Base-by-base conservation (phyloP, 352 stramenopile genomes). In the Phytophthora agathidicida region DNA sequence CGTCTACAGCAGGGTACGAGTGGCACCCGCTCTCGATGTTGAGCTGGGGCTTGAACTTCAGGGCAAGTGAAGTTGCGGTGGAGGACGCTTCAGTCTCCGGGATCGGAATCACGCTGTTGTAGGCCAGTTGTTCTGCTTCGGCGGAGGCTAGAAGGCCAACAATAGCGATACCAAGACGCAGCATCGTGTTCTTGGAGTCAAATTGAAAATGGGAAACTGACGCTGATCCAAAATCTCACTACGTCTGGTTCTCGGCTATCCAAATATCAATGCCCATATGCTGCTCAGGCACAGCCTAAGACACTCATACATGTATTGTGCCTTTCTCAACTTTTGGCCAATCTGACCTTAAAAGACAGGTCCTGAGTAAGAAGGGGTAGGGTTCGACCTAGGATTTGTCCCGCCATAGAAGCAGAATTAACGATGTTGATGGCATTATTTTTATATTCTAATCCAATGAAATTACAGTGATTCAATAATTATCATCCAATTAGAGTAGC, bases 41-140 rank as follows among this genome's bases (percentile, higher is more conserved):
- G 22, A 67, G 33, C n/a, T 67, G 58, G n/a, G 57, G 49, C 23
- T 67, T 60, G 36, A 67, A 67, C 42, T 37, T 50, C 14, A 61
- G 35, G 1, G 35, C 58, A 10, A 64, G 44, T 9, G 42, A 39
- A n/a, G 10, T 26, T 16, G n/a, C 35, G 14, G 13, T 26, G 14
- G 46, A 30, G 4, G 33, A 38, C 7, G 27, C 42, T 17, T 50
- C 19, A 7, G 50, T 62, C 30, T 61, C 49, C 4, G 49, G 35
- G 9, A 67, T 7, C 5, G 50, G 49, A 1, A 46, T 14, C 27
- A 67, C 42, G n/a, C 27, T 56, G 42, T 67, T 35, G 43, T 51
- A 62, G 13, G 26, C 26, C 28, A 67, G 36, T 17, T 46, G 13
- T 24, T 60, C 23, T 5, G 42, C 58, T 32, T 46, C n/a, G 14